Evolutionary conservation across 176 grass and related monocot genomes (phyloP), one percentile per base, ranked within the genome.

Genomic region (Tillandsia fasciculata): DNA sequence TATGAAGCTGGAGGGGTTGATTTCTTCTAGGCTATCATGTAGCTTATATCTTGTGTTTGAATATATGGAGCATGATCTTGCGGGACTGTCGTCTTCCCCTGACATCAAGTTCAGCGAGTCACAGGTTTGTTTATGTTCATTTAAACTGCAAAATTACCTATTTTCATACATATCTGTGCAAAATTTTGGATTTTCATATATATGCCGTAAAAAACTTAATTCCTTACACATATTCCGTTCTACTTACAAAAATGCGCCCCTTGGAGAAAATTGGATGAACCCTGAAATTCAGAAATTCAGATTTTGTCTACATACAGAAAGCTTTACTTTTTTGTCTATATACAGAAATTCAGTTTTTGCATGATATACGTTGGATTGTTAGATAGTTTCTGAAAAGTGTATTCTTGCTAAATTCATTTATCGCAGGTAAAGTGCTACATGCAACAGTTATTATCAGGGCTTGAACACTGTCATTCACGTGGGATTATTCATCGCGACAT

Each of bases 31-130:
- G 63, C 57, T 86, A 51, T 99, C 95, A 67, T 90, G 82, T 73
- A 99, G 84, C 64, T 85, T 99, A 61, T 99, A 94, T 83, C 84
- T 99, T 65, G 95, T 99, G 48, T 99, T 99, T 53, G 95, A 99
- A 81, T 99, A 93, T 71, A 99, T 99, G 95, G 95, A 99, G 9
- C 95, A 99, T 8, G 95, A 99, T 86, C 87, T 99, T 59, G 82
- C 95, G 63, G 95, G 95, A 33, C 82, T 99, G 74, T 99, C 77
- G 64, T 86, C 90, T 66, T 93, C 87, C 47, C 84, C 95, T 1
- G 84, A 99, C 69, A 86, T 99, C 33, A 86, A 88, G 70, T 88
- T 99, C 56, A 88, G 48, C 27, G 87, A 99, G 80, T 66, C 90
- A 77, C 95, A 99, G 90, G 95, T 88, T 76, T 83, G 63, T 26